phyloP scores from a whole-genome alignment of 148 eudicot species.

The Chenopodium berlandieri region DNA sequence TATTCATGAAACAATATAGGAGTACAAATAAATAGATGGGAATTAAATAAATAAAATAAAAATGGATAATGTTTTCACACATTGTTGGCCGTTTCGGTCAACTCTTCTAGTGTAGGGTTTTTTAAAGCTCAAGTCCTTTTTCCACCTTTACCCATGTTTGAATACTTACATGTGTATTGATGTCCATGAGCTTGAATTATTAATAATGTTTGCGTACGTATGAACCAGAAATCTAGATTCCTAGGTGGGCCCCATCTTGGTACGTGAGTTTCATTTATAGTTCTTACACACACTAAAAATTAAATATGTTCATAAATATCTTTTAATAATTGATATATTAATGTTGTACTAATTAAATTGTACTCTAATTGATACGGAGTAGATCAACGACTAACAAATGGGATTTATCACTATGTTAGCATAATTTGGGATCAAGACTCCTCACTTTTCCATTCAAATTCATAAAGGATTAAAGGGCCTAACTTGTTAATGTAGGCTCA shows the following conservation, averaged over 20 bases:
- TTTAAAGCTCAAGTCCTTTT: conserved; percentile 22
- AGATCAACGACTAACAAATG: too few species aligned
- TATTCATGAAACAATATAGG: too few species aligned
- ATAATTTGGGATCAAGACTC: too few species aligned
- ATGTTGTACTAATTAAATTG: too few species aligned
- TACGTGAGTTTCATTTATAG: neutral
- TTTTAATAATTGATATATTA: too few species aligned
- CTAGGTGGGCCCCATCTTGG: neutral
- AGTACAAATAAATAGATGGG: too few species aligned
- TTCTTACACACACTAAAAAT: neutral
- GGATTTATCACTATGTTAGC: too few species aligned
- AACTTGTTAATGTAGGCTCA: too few species aligned
- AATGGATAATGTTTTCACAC: neutral
- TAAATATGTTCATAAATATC: neutral
- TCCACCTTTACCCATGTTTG: neutral
- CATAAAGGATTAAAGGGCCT: too few species aligned
- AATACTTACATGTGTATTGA: neutral
- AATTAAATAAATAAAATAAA: neutral
- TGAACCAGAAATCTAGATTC: neutral
- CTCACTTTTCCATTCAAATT: too few species aligned
- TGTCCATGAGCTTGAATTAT: conserved; percentile 4
- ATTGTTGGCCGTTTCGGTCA: conserved; percentile 15
- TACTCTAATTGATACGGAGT: too few species aligned
- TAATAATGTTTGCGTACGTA: conserved; percentile 6
- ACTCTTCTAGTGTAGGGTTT: conserved; percentile 1